Evolutionary conservation across 768 basidiomycete genomes (phyloP).

Genomic region (Suillus cothurnatus): DNA sequence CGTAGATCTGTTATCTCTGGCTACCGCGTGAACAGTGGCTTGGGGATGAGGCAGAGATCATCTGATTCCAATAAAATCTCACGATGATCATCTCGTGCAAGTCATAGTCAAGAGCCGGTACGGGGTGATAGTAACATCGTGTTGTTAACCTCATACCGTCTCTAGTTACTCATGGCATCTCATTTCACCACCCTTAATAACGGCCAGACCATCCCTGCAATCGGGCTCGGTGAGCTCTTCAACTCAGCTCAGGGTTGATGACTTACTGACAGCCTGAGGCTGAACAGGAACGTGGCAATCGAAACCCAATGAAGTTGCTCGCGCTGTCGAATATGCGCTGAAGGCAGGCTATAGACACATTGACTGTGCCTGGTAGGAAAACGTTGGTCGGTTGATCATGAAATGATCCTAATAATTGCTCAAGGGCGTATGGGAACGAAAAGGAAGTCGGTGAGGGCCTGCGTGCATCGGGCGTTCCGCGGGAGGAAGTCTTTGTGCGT

Average conservation of each 20-base stretch:
- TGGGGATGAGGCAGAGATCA: background rate
- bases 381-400: background rate
- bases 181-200: constrained; percentile 64
- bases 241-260: constrained; percentile 1
- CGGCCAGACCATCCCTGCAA: constrained; percentile 52
- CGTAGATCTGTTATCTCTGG: background rate
- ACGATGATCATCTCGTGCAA: background rate
- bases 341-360: constrained; percentile 80
- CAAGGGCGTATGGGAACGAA: constrained; percentile 73
- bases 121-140: background rate
- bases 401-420: constrained; percentile 18
- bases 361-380: constrained; percentile 60
- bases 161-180: constrained; percentile 32
- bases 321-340: constrained; percentile 75
- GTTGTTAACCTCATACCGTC: background rate
- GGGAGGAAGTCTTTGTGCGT: constrained; percentile 70
- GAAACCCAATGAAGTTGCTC: constrained; percentile 66
- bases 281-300: constrained; percentile 79
- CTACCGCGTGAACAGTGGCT: background rate
- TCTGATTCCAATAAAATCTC: background rate
- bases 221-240: constrained; percentile 55
- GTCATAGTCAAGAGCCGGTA: background rate
- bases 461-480: constrained; percentile 71
- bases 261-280: background rate
- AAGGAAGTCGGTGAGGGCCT: constrained; percentile 84